Evolutionary conservation across 2,329 filamentous ascomycete genomes (phyloP), one percentile per base, ranked within the genome.

Genomic region (Aplosporella prunicola): DNA sequence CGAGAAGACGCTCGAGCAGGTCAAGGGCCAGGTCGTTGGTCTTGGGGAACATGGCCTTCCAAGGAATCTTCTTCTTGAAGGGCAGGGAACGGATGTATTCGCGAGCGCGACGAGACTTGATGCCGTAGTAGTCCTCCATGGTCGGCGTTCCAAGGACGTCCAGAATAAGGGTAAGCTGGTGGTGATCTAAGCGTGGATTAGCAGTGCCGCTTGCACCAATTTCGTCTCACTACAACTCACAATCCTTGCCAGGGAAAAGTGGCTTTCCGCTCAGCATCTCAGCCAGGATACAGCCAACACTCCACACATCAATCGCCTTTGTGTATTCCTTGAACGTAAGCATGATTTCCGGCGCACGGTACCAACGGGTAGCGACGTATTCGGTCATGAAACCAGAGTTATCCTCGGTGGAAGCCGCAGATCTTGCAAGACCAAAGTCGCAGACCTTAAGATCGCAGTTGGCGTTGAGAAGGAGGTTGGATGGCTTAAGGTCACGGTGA

Each of bases 341-440:
- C 91, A 98, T 98, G 62, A 98, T 98, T 62, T 98, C 91, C 3
- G 91, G 91, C 5, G 91, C 91, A 63, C 91, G 87, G 66, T 98
- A 98, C 91, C 91, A 98, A 55, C 91, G 81, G 31, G 91, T 98
- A 35, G 91, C 91, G 40, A 98, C 91, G 60, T 98, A 98, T 93
- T 98, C 91, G 11, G 91, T 98, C 91, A 98, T 98, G 76, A 98
- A 98, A 15, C 91, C 91, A n/a, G 89, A 95, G 67, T 98, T 98
- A 63, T 98, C 91, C 57, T 98, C 91, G 50, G 93, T 93, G 8
- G 89, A 95, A 7, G 91, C 91, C 9, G 91, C 91, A 8, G 89
- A 96, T 55, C 88, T 80, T 32, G 91, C 91, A 40, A 98, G 77
- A 57, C 91, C 91, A 56, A 98, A 98, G 62, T 98, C 91, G 66